These are phyloP conservation scores for Botrytis porri DNA, from an alignment of 2,329 filamentous ascomycete genomes.

Conservation along the genomic window DNA sequence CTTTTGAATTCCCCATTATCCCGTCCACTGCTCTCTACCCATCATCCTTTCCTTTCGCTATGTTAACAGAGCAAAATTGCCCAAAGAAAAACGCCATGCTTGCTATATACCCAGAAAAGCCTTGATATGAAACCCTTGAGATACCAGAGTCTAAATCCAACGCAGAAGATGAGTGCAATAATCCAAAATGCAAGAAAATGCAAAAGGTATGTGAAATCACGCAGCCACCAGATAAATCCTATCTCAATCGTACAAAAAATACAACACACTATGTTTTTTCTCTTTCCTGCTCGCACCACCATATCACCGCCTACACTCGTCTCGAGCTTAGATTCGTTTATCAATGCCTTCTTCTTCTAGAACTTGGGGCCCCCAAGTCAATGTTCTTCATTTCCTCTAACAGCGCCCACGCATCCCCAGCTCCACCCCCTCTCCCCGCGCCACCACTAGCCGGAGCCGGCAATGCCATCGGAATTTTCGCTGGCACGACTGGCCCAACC, in stretches of 20 bases:
- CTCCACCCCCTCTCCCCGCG: constrained; percentile 25
- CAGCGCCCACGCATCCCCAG: constrained; percentile 51
- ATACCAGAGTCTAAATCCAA: background rate
- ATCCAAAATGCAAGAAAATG: background rate
- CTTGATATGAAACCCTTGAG: background rate
- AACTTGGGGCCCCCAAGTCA: constrained; percentile 59
- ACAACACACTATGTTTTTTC: background rate
- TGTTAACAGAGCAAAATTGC: background rate
- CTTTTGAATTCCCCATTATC: background rate
- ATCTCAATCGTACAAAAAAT: constrained; percentile 11
- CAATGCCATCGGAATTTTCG: constrained; percentile 59
- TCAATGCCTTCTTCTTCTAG: constrained; percentile 29
- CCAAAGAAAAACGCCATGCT: background rate
- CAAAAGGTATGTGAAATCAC: constrained; percentile 3
- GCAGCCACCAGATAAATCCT: background rate
- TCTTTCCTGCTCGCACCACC: background rate
- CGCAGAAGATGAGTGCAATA: background rate
- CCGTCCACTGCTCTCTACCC: background rate
- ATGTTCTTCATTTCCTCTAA: constrained; percentile 69
- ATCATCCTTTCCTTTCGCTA: background rate
- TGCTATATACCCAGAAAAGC: background rate
- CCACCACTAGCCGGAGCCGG: constrained; percentile 3
- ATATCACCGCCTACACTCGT: background rate
- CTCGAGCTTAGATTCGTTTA: background rate
- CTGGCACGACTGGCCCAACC: constrained; percentile 57